A percentile compares a stretch with the other conserved stretches of the same genome.
Conservation (phyloP, 495 filamentous ascomycete species). For the Lasiosphaeriaceae sp. region DNA sequence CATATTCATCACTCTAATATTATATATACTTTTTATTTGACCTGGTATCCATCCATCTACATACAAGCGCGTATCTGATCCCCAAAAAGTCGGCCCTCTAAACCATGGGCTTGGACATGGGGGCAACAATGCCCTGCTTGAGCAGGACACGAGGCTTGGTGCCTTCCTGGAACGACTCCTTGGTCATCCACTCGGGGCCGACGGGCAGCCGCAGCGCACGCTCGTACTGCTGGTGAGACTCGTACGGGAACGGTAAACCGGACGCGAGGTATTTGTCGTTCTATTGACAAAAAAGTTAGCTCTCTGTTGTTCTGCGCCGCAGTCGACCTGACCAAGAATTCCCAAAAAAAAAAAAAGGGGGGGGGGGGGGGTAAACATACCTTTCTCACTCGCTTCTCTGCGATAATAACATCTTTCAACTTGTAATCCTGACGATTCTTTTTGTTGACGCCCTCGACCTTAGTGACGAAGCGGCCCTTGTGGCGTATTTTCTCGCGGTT, state of each 20-base stretch:
- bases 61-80: too few relatives aligned
- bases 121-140: slow-evolving; percentile 87
- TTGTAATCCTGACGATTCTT: slow-evolving; percentile 74
- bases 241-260: slow-evolving; percentile 79
- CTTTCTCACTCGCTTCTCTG: slow-evolving; percentile 88
- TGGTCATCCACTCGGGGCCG: slow-evolving; percentile 92
- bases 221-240: slow-evolving; percentile 86
- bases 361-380: slow-evolving; percentile 40
- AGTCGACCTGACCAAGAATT: too few relatives aligned
- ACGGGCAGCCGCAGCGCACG: slow-evolving; percentile 79
- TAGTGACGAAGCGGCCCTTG: slow-evolving; percentile 59
- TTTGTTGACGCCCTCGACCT: slow-evolving; percentile 72
- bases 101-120: slow-evolving; percentile 74
- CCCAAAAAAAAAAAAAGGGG: background rate
- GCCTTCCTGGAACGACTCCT: slow-evolving; percentile 81
- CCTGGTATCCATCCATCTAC: too few relatives aligned
- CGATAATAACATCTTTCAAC: slow-evolving; percentile 82
- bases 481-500: slow-evolving; percentile 56
- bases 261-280: slow-evolving; percentile 84
- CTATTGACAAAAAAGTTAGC: slow-evolving; percentile 46
- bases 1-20: too few relatives aligned
- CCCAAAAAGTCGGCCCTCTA: slow-evolving; percentile 29
- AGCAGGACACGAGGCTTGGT: slow-evolving; percentile 91
- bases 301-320: background rate
- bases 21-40: too few relatives aligned